A percentile compares a stretch with the other conserved stretches of the same genome.
phyloP scores from a whole-genome alignment of 495 filamentous ascomycete genomes.

The Aspergillus cristatus region DNA sequence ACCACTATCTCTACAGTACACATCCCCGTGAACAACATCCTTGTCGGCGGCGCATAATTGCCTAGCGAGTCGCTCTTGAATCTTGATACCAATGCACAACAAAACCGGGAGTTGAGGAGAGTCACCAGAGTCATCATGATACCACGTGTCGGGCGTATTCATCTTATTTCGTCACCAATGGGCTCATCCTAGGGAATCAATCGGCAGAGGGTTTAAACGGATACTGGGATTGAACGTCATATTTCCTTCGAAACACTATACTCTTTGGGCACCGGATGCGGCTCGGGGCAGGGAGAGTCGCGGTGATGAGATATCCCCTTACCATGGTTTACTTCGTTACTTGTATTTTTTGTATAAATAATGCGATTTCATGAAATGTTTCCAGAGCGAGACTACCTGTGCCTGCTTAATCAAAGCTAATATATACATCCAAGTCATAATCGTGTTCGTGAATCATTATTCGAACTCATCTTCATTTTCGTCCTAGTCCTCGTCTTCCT shows the following conservation, averaged over 20 bases:
- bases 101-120: not conserved
- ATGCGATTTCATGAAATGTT: conserved; percentile 1
- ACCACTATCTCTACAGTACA: conserved; percentile 42
- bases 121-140: not conserved
- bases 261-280: not conserved
- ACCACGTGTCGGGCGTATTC: not conserved
- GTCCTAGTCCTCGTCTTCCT: conserved; percentile 1
- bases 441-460: conserved; percentile 8
- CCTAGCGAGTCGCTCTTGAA: not conserved
- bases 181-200: not conserved
- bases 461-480: conserved; percentile 8
- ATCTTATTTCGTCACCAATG: not conserved
- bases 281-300: conserved; percentile 51
- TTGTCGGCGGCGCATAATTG: conserved; percentile 59
- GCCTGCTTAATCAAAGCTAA: no score
- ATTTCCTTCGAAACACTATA: not conserved
- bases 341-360: conserved; percentile 4
- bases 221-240: not conserved
- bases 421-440: not conserved
- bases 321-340: conserved; percentile 1
- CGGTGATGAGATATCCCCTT: not conserved
- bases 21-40: conserved; percentile 76
- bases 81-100: not conserved
- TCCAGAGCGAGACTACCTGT: not conserved
- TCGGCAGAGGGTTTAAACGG: not conserved